A percentile compares a stretch with the other conserved stretches of the same genome.
phyloP scores from a whole-genome alignment of 805 yeast species.

The Geotrichum ghanense region DNA sequence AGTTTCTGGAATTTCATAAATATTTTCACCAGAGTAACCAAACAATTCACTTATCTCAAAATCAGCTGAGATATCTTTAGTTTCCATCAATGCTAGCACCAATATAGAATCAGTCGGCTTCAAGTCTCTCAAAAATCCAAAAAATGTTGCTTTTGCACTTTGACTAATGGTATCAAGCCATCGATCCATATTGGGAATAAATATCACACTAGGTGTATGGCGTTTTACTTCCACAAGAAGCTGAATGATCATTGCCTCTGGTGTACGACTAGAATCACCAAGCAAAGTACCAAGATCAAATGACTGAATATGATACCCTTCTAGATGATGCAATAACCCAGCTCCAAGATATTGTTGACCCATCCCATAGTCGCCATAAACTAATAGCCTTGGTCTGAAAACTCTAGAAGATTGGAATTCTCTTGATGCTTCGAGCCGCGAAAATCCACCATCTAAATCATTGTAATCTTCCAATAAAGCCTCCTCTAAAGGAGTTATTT shows the following conservation, averaged over 20 bases:
- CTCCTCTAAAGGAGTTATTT: conserved; percentile 51
- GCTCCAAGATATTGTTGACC: conserved; percentile 83
- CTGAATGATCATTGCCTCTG: conserved; percentile 77
- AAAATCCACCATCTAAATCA: conserved; percentile 55
- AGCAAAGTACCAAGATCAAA: conserved; percentile 69
- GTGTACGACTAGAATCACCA: conserved; percentile 67
- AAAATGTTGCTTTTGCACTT: conserved; percentile 60
- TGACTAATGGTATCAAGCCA: conserved; percentile 62
- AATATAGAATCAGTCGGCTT: conserved; percentile 66
- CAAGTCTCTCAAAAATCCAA: conserved; percentile 56
- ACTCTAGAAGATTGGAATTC: conserved; percentile 46
- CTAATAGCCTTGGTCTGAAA: conserved; percentile 69
- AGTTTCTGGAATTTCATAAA: conserved; percentile 37
- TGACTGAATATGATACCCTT: conserved; percentile 82
- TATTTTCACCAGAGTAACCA: conserved; percentile 41
- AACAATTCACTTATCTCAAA: conserved; percentile 43
- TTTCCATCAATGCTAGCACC: conserved; percentile 60
- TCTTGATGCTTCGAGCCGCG: conserved; percentile 49
- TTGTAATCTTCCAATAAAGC: conserved; percentile 49
- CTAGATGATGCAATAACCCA: conserved; percentile 71
- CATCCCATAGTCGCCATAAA: conserved; percentile 63
- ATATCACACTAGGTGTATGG: conserved; percentile 78
- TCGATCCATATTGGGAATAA: conserved; percentile 69
- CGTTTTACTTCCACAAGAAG: conserved; percentile 78
- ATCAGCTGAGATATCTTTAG: conserved; percentile 30